These are phyloP conservation scores for Penicillium turbatum DNA, from an alignment of 495 filamentous ascomycete species.

Conservation along the genomic window DNA sequence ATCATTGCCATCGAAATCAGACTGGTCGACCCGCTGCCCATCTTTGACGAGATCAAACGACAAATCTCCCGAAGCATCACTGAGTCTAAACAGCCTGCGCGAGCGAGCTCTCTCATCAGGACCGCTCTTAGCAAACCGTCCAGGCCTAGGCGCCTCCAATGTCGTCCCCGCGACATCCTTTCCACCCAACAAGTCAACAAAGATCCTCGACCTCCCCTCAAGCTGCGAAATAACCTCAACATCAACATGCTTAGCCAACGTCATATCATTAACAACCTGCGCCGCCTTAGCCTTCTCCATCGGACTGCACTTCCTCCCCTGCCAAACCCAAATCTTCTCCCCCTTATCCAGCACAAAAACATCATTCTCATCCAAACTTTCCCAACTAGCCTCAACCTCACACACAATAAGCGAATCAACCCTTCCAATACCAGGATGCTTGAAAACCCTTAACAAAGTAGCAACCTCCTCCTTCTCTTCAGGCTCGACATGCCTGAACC, in stretches of 20 bases:
- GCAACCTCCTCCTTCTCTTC: conserved; percentile 36
- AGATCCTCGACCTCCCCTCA: conserved; percentile 47
- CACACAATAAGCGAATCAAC: conserved; percentile 50
- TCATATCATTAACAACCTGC: conserved; percentile 60
- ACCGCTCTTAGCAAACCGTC: conserved; percentile 23
- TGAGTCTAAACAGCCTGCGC: conserved; percentile 51
- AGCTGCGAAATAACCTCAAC: conserved; percentile 58
- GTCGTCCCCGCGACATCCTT: conserved; percentile 31
- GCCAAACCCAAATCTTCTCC: conserved; percentile 62
- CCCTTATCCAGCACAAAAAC: conserved; percentile 58
- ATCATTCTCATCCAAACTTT: conserved; percentile 56
- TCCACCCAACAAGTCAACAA: conserved; percentile 54
- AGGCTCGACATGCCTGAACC: conserved; percentile 55
- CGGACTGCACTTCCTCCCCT: conserved; percentile 56
- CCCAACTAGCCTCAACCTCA: conserved; percentile 58
- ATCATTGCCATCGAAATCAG: conserved; percentile 51
- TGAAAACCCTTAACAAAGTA: conserved; percentile 56
- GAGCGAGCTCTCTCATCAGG: conserved; percentile 18
- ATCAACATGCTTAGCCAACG: conserved; percentile 54
- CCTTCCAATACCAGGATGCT: conserved; percentile 41
- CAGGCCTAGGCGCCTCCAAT: conserved; percentile 39
- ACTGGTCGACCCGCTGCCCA: conserved; percentile 30
- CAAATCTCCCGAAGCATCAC: conserved; percentile 50
- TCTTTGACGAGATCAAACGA: conserved; percentile 53
- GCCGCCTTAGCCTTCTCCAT: conserved; percentile 64